phyloP scores from a whole-genome alignment of 306 rosid genomes.

The Cyamopsis tetragonoloba region DNA sequence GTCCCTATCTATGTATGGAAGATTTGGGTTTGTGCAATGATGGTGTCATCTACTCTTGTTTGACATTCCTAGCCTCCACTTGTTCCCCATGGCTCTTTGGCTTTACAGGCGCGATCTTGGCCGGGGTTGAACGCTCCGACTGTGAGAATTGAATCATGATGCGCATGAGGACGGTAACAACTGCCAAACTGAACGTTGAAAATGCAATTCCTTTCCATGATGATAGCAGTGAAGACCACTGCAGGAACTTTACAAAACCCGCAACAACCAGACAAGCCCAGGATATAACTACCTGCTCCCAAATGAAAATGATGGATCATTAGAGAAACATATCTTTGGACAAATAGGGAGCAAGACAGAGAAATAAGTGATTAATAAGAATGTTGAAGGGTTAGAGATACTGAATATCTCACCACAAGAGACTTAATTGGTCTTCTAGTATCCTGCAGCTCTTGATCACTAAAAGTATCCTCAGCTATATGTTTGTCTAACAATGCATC shows the following conservation, averaged over 20 bases:
- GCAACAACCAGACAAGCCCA: conserved; percentile 62
- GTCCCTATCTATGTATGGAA: conserved; percentile 16
- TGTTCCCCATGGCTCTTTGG: conserved; percentile 35
- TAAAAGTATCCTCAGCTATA: conserved; percentile 61
- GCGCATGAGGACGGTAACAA: conserved; percentile 79
- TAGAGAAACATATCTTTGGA: conserved; percentile 1
- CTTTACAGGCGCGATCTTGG: conserved; percentile 59
- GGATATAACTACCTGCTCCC: conserved; percentile 61
- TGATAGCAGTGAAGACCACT: conserved; percentile 61
- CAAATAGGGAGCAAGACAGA: not conserved
- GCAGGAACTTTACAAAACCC: conserved; percentile 66
- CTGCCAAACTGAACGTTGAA: conserved; percentile 44
- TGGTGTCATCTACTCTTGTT: conserved; percentile 43
- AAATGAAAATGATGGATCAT: not conserved
- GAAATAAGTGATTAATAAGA: not conserved
- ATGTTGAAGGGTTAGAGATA: not conserved
- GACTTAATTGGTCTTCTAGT: conserved; percentile 68
- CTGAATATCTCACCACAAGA: conserved; percentile 61
- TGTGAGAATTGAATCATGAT: conserved; percentile 79
- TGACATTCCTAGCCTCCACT: conserved; percentile 33
- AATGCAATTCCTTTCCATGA: conserved; percentile 87
- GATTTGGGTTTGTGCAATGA: conserved; percentile 6
- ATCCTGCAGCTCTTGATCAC: conserved; percentile 55
- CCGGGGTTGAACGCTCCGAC: conserved; percentile 78
- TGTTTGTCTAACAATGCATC: conserved; percentile 87